Base-by-base conservation (phyloP, 2,329 filamentous ascomycete species). In the Neophaeococcomyces mojaviensis region DNA sequence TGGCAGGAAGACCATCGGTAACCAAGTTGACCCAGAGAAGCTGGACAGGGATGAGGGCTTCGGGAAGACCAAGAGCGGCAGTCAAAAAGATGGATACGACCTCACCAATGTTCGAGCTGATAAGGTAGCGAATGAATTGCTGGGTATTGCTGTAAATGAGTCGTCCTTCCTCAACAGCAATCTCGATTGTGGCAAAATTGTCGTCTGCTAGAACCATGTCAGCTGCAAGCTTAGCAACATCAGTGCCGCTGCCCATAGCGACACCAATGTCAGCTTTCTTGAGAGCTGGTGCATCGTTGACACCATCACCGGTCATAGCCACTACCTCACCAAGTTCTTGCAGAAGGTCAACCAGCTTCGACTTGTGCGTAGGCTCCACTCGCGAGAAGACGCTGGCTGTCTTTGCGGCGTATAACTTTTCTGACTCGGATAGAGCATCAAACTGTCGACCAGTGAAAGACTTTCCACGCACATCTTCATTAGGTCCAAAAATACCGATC, bases 91-190 rank as follows among this genome's bases (percentile, higher is more conserved):
- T 98, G 8, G 92, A 97, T 30, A 98, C 92, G 30, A 98, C 92
- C 67, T 98, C 92, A 59, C 92, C 94, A 56, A 98, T 98, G 72
- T 98, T 98, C 54, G 90, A 97, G 7, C 90, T 97, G 65, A 98
- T 98, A 51, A 98, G 78, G 66, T 98, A 98, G 40, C 94, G 87
- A 69, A 98, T 98, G 69, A 98, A 98, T 66, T 98, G 92, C 65
- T 98, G 92, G 4, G 92, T 98, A 76, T 98, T 98, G 82, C 92
- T 97, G 78, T 96, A 98, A 69, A 98, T 98, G 53, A 89, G 89
- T 52, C 92, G 85, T 44, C 92, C 92, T 69, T 98, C 92, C 65
- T 98, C 92, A 53, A 98, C 89, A 40, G 92, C 92, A 46, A 88
- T 76, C 65, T 95, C 87, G 57, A 98, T 98, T 3, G 92, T 98